These are phyloP conservation scores for Rosa rugosa DNA, from an alignment of 306 rosid genomes.

Conservation along the genomic window DNA sequence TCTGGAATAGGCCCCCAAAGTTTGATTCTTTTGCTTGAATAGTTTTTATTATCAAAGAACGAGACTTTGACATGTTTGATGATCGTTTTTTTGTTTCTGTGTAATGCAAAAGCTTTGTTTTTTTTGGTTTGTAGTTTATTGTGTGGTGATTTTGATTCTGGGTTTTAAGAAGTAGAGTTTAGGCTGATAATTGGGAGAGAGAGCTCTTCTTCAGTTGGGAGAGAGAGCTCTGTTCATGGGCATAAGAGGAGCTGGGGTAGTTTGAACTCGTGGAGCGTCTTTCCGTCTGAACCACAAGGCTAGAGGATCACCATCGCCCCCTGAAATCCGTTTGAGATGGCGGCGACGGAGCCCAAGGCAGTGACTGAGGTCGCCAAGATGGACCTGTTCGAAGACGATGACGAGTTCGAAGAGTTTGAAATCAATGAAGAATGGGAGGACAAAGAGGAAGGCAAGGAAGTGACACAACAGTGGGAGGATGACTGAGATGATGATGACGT, in stretches of 20 bases:
- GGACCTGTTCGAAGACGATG: constrained; percentile 85
- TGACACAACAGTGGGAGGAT: constrained; percentile 88
- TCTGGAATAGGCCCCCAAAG: not conserved
- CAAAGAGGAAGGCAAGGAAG: constrained; percentile 75
- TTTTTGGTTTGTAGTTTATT: not conserved
- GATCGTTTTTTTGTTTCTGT: constrained; percentile 3
- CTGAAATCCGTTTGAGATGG: no score
- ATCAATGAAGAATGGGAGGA: constrained; percentile 74
- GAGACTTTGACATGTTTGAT: constrained; percentile 2
- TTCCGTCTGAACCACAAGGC: no score
- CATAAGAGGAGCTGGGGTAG: no score
- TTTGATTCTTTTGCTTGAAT: not conserved
- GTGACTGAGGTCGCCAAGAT: constrained; percentile 68
- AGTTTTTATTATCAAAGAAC: not conserved
- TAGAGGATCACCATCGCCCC: no score
- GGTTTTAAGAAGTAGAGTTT: not conserved
- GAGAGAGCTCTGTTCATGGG: no score
- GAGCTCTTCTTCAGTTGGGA: no score
- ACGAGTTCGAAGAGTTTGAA: constrained; percentile 69
- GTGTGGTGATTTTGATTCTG: constrained; percentile 5
- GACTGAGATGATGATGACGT: constrained; percentile 97
- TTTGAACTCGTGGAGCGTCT: no score
- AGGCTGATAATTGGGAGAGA: not conserved
- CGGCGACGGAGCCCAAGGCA: constrained; percentile 59
- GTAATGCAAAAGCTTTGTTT: not conserved